Base-by-base conservation (phyloP, 225 moss, liverwort and hornwort genomes). In the Marchantia paleacea region DNA sequence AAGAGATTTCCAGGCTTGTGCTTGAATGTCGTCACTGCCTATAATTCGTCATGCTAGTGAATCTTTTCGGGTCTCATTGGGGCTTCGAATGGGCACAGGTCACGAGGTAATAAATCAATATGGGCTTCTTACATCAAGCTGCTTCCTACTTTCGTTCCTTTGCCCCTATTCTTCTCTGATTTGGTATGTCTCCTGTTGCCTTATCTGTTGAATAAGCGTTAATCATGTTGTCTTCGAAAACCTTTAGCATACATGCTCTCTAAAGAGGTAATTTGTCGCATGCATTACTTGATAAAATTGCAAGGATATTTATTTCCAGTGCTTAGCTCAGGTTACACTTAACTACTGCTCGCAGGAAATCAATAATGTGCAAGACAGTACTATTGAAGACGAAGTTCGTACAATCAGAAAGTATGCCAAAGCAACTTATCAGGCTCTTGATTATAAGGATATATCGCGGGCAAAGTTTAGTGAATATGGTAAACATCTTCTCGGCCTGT, bases 91-190 rank as follows among this genome's bases (percentile, higher is more conserved):
- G 10, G 85, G 30, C 51, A 55, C 88, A 96, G 94, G 88, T 86
- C 88, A 55, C 91, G 89, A 84, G 93, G 96, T 53, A 77, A 54
- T 80, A 80, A 63, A 78, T 97, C 94, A 73, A 69, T 49, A 64
- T 97, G 93, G 93, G 83, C 87, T 79, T 81, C 89, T 11, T 97
- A 87, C 71, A 91, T 97, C 55, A 87, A 88, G 50, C 85, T 91
- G 67, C 85, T 97, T 52, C 96, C 96, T 57, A 88, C 85, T 24
- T 91, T 92, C n/a, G 61, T 93, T 52, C 86, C 93, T 63, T 70
- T 93, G 84, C 96, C 96, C 24, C 58, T 97, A 48, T 94, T 97
- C 83, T 97, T 93, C 82, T 88, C 94, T 62, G 90, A 94, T 84
- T 82, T 97, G 88, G 96, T 94, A 86, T 69, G 52, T 48, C 64